Conservation (phyloP, 768 basidiomycete species). For the Suillus americanus region DNA sequence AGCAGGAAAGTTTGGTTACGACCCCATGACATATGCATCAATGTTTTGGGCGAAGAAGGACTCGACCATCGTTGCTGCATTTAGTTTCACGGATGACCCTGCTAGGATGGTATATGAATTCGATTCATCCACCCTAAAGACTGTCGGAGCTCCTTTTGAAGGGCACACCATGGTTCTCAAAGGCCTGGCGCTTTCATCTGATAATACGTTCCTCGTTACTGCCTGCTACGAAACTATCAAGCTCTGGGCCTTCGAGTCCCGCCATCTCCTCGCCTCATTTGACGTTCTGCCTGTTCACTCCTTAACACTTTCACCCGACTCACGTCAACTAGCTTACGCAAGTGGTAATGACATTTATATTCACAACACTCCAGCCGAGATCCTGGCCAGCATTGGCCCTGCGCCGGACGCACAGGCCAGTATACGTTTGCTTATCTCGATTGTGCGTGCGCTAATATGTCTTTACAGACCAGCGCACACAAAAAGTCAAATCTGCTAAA, state of each 20-base stretch:
- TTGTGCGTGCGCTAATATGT: background rate
- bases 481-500: background rate
- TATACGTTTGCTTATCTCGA: too few relatives aligned
- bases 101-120: background rate
- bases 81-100: background rate
- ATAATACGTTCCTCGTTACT: background rate
- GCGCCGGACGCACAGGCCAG: background rate
- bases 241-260: conserved; percentile 1
- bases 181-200: background rate
- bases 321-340: background rate
- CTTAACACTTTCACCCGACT: background rate
- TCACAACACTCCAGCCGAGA: background rate
- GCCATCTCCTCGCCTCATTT: background rate
- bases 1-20: background rate
- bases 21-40: background rate
- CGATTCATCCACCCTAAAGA: background rate
- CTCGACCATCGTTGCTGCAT: background rate
- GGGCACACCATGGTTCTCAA: background rate
- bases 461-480: background rate
- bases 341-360: background rate
- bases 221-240: conserved; percentile 1
- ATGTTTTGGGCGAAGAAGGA: background rate
- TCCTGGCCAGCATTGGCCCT: background rate
- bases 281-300: background rate
- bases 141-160: background rate